Evolutionary conservation across 2,329 filamentous ascomycete genomes (phyloP).

Genomic region (Aureobasidium uvarum): DNA sequence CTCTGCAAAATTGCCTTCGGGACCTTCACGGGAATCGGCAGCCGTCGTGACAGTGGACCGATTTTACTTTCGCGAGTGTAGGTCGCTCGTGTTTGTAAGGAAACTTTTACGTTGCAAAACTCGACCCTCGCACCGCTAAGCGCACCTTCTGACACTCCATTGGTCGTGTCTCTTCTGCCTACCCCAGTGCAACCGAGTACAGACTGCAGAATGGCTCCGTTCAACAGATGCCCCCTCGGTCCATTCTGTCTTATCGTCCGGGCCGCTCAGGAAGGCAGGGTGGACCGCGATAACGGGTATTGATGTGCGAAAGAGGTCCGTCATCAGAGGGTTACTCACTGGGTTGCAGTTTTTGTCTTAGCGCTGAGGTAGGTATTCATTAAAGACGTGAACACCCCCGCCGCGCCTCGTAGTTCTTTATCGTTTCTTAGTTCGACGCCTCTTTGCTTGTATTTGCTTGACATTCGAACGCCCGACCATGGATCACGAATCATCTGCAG

Average conservation of each 20-base stretch:
- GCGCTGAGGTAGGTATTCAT: conserved; percentile 18
- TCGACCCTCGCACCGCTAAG: conserved; percentile 23
- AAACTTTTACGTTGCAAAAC: conserved; percentile 22
- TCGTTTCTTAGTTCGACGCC: conserved; percentile 19
- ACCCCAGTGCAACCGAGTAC: conserved; percentile 15
- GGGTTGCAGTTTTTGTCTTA: conserved; percentile 17
- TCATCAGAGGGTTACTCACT: conserved; percentile 22
- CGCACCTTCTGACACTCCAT: neutral
- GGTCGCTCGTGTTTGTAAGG: conserved; percentile 3
- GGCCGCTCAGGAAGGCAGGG: conserved; percentile 6
- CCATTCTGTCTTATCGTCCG: conserved; percentile 3
- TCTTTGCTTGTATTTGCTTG: conserved; percentile 26
- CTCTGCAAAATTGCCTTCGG: conserved; percentile 15
- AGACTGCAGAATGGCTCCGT: conserved; percentile 22
- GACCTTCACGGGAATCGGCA: conserved; percentile 9
- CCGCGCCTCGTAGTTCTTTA: conserved; percentile 8
- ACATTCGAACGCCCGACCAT: conserved; percentile 15
- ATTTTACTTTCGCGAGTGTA: conserved; percentile 20
- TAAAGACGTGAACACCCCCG: conserved; percentile 12
- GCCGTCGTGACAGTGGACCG: conserved; percentile 1
- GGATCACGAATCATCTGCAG: conserved; percentile 24
- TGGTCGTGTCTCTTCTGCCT: conserved; percentile 13
- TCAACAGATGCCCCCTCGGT: neutral
- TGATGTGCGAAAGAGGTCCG: conserved; percentile 5
- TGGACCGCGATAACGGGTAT: conserved; percentile 5